A percentile compares a stretch with the other conserved stretches of the same genome.
Conservation (phyloP, 495 filamentous ascomycete species). For the Pseudoneurospora amorphoporcata region DNA sequence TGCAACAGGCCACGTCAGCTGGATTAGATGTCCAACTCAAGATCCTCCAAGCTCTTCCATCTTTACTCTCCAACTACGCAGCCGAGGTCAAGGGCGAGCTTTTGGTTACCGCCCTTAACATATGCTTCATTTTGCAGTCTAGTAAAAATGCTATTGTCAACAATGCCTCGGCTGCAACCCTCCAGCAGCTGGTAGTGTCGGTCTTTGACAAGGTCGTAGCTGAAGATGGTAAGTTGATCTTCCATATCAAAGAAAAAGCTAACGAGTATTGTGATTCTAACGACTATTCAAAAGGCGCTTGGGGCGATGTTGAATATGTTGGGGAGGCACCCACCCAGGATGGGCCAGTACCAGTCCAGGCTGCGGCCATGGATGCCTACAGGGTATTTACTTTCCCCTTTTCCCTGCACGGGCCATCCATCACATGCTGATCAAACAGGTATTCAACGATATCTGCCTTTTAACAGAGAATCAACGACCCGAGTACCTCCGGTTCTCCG, state of each 20-base stretch:
- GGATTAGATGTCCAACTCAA: slow-evolving; percentile 92
- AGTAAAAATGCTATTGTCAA: slow-evolving; percentile 88
- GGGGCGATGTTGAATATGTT: slow-evolving; percentile 39
- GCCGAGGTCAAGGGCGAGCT: slow-evolving; percentile 70
- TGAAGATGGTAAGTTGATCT: slow-evolving; percentile 57
- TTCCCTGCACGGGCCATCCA: background rate
- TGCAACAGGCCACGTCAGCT: slow-evolving; percentile 64
- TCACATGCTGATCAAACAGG: slow-evolving; percentile 30
- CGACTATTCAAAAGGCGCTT: slow-evolving; percentile 20
- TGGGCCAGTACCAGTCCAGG: slow-evolving; percentile 51
- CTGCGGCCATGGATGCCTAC: slow-evolving; percentile 80
- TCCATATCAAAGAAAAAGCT: background rate
- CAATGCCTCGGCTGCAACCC: slow-evolving; percentile 85
- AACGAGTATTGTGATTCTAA: slow-evolving; percentile 2
- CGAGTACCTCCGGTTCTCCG: slow-evolving; percentile 64
- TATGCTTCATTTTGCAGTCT: slow-evolving; percentile 81
- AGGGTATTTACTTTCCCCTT: slow-evolving; percentile 32
- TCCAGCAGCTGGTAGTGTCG: slow-evolving; percentile 86
- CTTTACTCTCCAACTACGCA: slow-evolving; percentile 82
- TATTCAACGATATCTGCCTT: slow-evolving; percentile 84
- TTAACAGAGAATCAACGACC: slow-evolving; percentile 74
- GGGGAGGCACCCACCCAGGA: slow-evolving; percentile 55
- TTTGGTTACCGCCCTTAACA: slow-evolving; percentile 69
- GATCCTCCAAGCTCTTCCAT: slow-evolving; percentile 88
- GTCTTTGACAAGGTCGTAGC: slow-evolving; percentile 82